A percentile compares a stretch with the other conserved stretches of the same genome.
These are phyloP conservation scores for Mortierella sp. DNA, from an alignment of 371 early-diverging fungal genomes.

Conservation along the genomic window DNA sequence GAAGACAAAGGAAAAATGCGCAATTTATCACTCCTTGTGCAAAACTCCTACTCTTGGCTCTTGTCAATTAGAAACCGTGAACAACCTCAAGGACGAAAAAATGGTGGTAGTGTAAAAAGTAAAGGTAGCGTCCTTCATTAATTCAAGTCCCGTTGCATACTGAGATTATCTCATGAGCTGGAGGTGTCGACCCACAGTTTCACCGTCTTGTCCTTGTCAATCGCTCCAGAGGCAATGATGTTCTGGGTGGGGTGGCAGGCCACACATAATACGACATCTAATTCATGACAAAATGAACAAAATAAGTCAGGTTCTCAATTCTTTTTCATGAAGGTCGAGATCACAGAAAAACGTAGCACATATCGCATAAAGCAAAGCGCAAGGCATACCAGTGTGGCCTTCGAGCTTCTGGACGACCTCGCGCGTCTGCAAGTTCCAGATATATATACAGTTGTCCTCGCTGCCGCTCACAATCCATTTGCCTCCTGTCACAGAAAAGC, in stretches of 20 bases:
- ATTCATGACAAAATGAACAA: neutral
- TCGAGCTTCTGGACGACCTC: constrained; percentile 94
- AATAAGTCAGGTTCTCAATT: neutral
- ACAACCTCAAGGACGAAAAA: neutral
- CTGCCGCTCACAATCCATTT: constrained; percentile 98
- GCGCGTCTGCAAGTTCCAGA: constrained; percentile 97
- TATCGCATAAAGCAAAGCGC: neutral
- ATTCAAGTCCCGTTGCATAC: neutral
- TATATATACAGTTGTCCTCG: constrained; percentile 93
- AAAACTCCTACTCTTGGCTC: neutral
- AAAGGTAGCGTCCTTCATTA: neutral
- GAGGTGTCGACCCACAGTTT: constrained; percentile 82
- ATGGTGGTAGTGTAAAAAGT: neutral
- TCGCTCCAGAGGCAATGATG: constrained; percentile 95
- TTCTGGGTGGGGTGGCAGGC: constrained; percentile 96
- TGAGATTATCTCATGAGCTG: constrained; percentile 29
- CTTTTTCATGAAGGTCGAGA: neutral
- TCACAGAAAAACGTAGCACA: neutral
- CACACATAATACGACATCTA: constrained; percentile 93
- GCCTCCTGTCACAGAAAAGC: constrained; percentile 94
- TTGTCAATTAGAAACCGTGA: neutral
- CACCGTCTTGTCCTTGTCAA: constrained; percentile 93
- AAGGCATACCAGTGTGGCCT: constrained; percentile 87
- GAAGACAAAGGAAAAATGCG: neutral
- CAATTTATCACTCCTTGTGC: neutral